Percentiles rank a stretch among this genome's conserved stretches.
These are phyloP conservation scores for Crithidia brevicula DNA, from an alignment of 208 protist genomes.

Conservation along the genomic window DNA sequence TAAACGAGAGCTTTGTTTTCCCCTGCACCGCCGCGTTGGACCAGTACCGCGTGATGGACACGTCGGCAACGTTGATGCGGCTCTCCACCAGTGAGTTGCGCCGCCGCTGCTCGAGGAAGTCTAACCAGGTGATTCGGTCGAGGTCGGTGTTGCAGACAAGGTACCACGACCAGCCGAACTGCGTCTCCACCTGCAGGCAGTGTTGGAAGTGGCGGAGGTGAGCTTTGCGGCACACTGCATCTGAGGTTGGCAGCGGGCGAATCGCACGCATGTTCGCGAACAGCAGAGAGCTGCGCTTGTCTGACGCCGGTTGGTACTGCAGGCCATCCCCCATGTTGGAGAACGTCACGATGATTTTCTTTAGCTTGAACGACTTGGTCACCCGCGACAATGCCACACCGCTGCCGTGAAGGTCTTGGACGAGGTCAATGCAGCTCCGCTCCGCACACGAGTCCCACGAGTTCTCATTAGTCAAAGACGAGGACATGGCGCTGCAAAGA, in stretches of 20 bases:
- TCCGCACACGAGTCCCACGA: constrained; percentile 17
- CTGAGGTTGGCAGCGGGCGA: constrained; percentile 15
- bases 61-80: constrained; percentile 17
- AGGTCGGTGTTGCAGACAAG: constrained; percentile 42
- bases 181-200: constrained; percentile 41
- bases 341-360: constrained; percentile 13
- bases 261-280: constrained; percentile 50
- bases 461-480: constrained; percentile 1
- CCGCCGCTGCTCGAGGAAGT: constrained; percentile 38
- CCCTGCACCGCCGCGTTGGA: constrained; percentile 25
- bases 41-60: constrained; percentile 20
- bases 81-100: constrained; percentile 26
- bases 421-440: constrained; percentile 22
- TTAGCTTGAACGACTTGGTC: constrained; percentile 23
- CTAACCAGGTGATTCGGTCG: constrained; percentile 37
- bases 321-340: constrained; percentile 23
- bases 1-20: constrained; percentile 30
- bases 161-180: constrained; percentile 39
- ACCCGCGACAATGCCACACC: constrained; percentile 21
- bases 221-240: constrained; percentile 35
- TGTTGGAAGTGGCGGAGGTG: constrained; percentile 44
- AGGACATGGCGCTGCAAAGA: constrained; percentile 11
- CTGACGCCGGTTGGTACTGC: constrained; percentile 24
- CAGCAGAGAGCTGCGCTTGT: constrained; percentile 32
- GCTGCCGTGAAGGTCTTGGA: constrained; percentile 22